Evolutionary conservation across 75 land plant species (phyloP).

Genomic region (Cunninghamia lanceolata): DNA sequence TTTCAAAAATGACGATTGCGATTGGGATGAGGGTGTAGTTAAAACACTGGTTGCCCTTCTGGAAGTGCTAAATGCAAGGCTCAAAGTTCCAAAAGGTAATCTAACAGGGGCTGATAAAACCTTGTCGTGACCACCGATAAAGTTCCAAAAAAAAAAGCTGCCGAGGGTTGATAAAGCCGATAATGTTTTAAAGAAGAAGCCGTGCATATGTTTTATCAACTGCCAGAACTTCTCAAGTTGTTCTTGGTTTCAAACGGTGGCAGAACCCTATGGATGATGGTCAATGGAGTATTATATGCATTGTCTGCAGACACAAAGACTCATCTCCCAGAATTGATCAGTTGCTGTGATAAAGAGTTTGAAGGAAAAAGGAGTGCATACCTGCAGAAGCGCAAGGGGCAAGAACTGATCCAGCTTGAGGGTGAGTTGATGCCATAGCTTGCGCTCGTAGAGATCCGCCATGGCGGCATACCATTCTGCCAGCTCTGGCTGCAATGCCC

Average conservation of each 20-base stretch:
- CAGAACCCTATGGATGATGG: too few relatives aligned
- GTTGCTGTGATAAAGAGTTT: background rate
- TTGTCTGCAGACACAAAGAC: too few relatives aligned
- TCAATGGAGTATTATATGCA: too few relatives aligned
- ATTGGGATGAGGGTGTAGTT: too few relatives aligned
- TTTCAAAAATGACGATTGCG: too few relatives aligned
- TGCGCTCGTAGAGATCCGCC: constrained; percentile 82
- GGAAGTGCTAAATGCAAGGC: background rate
- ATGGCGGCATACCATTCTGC: constrained; percentile 83
- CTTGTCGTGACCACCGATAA: background rate
- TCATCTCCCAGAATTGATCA: background rate
- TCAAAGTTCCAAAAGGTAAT: background rate
- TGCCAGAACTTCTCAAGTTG: background rate
- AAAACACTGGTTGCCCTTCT: background rate
- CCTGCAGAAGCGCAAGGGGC: constrained; percentile 83
- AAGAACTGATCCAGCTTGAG: constrained; percentile 94
- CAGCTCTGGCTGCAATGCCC: constrained; percentile 75
- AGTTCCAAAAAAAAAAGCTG: background rate
- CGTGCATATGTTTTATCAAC: background rate
- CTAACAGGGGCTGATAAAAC: too few relatives aligned
- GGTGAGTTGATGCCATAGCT: constrained; percentile 98
- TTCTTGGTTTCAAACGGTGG: too few relatives aligned
- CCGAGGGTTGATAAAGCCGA: too few relatives aligned
- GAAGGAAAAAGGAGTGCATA: background rate
- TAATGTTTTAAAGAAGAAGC: background rate